Percentiles rank a stretch among this genome's conserved stretches.
Evolutionary conservation across 169 alveolate species (phyloP).

Genomic region (Theileria sp.): DNA sequence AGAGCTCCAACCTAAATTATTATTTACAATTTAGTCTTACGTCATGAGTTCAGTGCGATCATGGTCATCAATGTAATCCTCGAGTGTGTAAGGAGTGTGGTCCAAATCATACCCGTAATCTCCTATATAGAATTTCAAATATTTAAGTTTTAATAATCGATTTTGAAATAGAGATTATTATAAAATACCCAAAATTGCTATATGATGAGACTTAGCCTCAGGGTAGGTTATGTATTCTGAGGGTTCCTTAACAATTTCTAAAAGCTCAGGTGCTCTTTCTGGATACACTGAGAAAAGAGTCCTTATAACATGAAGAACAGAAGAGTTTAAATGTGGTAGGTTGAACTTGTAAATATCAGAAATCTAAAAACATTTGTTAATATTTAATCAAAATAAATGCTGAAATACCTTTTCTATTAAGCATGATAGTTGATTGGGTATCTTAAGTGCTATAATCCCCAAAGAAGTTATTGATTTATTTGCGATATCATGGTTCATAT

Average conservation of each 20-base stretch:
- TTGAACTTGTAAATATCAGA: conserved; percentile 39
- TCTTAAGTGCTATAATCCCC: conserved; percentile 87
- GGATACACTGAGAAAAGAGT: conserved; percentile 43
- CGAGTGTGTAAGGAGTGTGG: conserved; percentile 76
- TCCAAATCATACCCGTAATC: conserved; percentile 75
- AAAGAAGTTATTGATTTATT: conserved; percentile 87
- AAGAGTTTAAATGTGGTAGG: conserved; percentile 27
- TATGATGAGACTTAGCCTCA: conserved; percentile 38
- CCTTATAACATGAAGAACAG: conserved; percentile 36
- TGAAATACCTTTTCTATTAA: conserved; percentile 79
- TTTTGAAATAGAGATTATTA: conserved; percentile 10
- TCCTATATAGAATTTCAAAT: conserved; percentile 50
- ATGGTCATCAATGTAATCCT: conserved; percentile 74
- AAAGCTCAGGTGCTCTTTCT: conserved; percentile 18
- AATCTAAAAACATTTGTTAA: conserved; percentile 61
- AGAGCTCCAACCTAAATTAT: conserved; percentile 75
- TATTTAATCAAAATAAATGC: conserved; percentile 78
- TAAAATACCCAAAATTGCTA: conserved; percentile 53
- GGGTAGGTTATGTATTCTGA: conserved; percentile 26
- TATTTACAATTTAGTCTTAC: conserved; percentile 20
- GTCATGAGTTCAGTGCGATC: conserved; percentile 64
- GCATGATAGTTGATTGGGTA: conserved; percentile 81
- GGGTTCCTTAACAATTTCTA: conserved; percentile 43
- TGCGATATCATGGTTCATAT: conserved; percentile 88
- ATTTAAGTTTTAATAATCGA: background rate